Base-by-base conservation (phyloP, 164 flowering plant genomes). In the Stephania cephalantha region DNA sequence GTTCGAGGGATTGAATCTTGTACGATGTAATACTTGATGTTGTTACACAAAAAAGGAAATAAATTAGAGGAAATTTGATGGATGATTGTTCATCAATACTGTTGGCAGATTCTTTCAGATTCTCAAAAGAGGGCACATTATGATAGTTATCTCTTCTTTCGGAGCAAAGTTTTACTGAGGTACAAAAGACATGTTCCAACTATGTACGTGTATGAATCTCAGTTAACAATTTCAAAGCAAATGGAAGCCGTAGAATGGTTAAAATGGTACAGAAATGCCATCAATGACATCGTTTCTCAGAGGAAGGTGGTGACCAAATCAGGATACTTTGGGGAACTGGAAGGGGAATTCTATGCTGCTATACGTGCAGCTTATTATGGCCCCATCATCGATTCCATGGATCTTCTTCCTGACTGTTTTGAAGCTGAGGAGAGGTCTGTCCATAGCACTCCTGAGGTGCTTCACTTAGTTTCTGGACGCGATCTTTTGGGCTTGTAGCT, bases 231-330 rank as follows among this genome's bases (percentile, higher is more conserved):
- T 7, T 61, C 70, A 48, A 83, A 77, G 82, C 83, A 87, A 66
- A 88, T 92, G 91, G 97, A 95, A 84, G 98, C 91, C 29, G 95
- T 95, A 44, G 97, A 95, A 72, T 95, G 98, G 98, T 76, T 95
- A 69, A 88, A 81, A 77, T 89, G 94, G 90, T 95, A 95, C 70
- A 87, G 97, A 79, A 76, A 58, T 75, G 91, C 94, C 15, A 81
- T 91, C 75, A 87, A 86, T 68, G 97, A 91, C 35, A 91, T 92
- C 73, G 73, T 90, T 77, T 84, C 89, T 9, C 88, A 88, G 82
- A 87, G 82, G 82, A 86, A 86, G 69, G 81, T 86, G 69, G 89
- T 80, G 9, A 76, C 61, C 83, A 97, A 97, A 13, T 83, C 91
- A 11, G 88, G 92, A 30, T 92, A 95, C 81, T 86, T 92, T 73